Base-by-base conservation (phyloP, 306 rosid genomes). In the Neltuma alba region DNA sequence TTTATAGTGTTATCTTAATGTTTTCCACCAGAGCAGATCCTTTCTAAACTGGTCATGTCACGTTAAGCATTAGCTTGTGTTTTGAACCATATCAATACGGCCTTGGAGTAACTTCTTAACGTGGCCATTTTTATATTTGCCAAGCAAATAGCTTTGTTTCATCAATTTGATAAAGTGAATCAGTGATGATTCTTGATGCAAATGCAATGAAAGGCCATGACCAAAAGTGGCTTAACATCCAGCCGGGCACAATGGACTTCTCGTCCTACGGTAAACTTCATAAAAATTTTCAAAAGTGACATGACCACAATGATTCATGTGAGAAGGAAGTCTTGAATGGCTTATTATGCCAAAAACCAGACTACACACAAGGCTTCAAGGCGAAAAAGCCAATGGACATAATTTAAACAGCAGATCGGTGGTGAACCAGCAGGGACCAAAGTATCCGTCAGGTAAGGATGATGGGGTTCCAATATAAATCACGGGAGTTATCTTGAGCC, bases 21-120 rank as follows among this genome's bases (percentile, higher is more conserved):
- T 77, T 68, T 67, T 60, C n/a, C n/a, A 13, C 34, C 1, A 58
- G 8, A 8, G 64, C 7, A 12, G 64, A 58, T 27, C 42, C 30
- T 30, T 44, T 83, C 31, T 68, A 58, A 74, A 23, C 68, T 74
- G 42, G 34, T 58, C 14, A 75, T 65, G 13, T 38, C 11, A 20
- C 3, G 48, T 66, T 38, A 21, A 37, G 33, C 48, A 21, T 34
- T 64, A 13, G 57, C 18, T 66, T 47, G 54, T 28, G 72, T 40
- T 66, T 30, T n/a, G 62, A 61, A 31, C 60, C 54, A 41, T 20
- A 64, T 18, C 28, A 74, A 63, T n/a, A 37, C 38, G 30, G 36
- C 61, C 64, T 36, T 30, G 67, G 18, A 55, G 58, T 58, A 36
- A 6, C 40, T 41, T 74, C 18, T n/a, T 50, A 41, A 40, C 27